Evolutionary conservation across 257 asterid genomes (phyloP), one percentile per base, ranked within the genome.

Genomic region (Paraleonurus japonicus): DNA sequence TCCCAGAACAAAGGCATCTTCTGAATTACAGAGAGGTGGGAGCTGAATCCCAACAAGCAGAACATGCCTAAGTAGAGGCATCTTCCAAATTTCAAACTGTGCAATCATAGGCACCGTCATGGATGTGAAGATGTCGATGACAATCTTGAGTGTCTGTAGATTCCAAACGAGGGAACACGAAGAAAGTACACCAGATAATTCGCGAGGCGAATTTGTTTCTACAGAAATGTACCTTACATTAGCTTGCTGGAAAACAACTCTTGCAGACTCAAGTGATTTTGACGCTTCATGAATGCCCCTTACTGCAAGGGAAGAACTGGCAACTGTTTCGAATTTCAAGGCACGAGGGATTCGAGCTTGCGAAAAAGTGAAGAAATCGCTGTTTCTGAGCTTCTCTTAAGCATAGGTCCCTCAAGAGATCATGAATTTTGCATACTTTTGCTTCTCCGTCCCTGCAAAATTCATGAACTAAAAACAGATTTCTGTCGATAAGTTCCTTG

Each of bases 1-100:
- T 43, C 15, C 9, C 17, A 43, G 1, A 7, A 11, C 51, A 43
- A 0, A 12, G 17, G 0, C 15, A 5, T 43, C 1, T 11, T 43
- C 19, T 1, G n/a, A n/a, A n/a, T 1, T 19, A 12, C 3, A 0
- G 3, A 12, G 57, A 50, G 26, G 26, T 7, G 13, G 4, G 24
- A 50, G 58, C 0, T 1, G 4, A 50, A 5, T 2, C 0, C 1
- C 12, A 0, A 0, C 0, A 4, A 17, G 1, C 1, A 0, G 6
- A 4, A 19, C 58, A 17, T 50, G 58, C 3, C 26, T 16, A 50
- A 50, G 58, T 16, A 50, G 58, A 50, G 58, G 26, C 58, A 70
- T 57, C 43, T 51, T 16, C 73, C 64, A 30, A 8, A 68, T 51
- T 16, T 51, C 32, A 26, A 2, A 59, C n/a, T n/a, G n/a, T 5